These are phyloP conservation scores for Coemansia sp. DNA, from an alignment of 371 early-diverging fungal species.

Conservation along the genomic window DNA sequence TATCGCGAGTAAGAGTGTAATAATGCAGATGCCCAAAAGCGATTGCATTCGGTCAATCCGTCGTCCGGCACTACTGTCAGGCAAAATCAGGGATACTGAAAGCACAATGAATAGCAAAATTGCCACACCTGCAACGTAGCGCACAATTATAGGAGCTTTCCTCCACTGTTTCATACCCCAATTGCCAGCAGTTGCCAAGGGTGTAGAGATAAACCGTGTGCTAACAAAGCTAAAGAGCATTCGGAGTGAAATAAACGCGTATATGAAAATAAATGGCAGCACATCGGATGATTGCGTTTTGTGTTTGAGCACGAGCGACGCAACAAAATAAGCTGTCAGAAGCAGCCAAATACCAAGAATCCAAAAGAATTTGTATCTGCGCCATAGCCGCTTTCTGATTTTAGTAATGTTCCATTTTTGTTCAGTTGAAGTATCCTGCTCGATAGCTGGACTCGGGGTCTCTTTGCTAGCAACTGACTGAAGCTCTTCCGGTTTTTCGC, in stretches of 20 bases:
- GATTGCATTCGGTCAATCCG: conserved; percentile 73
- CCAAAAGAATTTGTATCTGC: conserved; percentile 7
- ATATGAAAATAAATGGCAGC: conserved; percentile 56
- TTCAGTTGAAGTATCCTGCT: neutral
- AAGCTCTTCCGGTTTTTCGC: neutral
- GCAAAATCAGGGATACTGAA: conserved; percentile 52
- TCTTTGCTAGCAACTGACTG: neutral
- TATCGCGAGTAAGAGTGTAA: conserved; percentile 55
- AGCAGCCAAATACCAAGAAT: conserved; percentile 53
- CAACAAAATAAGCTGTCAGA: conserved; percentile 58
- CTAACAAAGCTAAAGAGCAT: conserved; percentile 60
- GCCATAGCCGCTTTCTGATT: neutral
- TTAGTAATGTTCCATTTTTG: neutral
- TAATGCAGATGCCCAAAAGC: conserved; percentile 68
- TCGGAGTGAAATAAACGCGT: conserved; percentile 61
- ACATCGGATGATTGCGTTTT: conserved; percentile 55
- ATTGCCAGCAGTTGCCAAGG: conserved; percentile 38
- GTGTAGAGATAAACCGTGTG: conserved; percentile 53
- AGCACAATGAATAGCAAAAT: conserved; percentile 61
- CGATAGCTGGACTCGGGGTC: neutral
- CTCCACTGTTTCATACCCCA: neutral
- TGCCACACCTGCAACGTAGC: conserved; percentile 41
- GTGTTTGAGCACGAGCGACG: conserved; percentile 49
- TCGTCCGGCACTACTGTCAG: conserved; percentile 58
- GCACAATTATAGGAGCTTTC: neutral